Percentiles rank a stretch among this genome's conserved stretches.
Evolutionary conservation across 495 filamentous ascomycete genomes (phyloP).

Genomic region (Trichocladium uniseriatum): DNA sequence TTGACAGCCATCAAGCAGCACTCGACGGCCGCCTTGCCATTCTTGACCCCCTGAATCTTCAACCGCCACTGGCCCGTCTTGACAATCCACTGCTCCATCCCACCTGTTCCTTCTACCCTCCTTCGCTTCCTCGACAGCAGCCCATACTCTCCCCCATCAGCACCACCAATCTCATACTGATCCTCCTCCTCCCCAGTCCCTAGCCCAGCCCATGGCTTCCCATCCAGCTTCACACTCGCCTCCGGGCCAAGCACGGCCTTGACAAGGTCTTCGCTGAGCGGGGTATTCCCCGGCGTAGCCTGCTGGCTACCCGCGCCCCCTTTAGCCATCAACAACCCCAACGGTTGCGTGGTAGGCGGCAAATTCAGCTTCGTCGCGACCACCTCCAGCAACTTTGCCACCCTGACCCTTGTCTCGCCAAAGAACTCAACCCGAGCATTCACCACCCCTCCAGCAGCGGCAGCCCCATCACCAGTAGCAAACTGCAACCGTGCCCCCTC

Average conservation of each 20-base stretch:
- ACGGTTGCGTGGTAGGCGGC: slow-evolving; percentile 50
- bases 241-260: slow-evolving; percentile 57
- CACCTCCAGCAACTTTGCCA: slow-evolving; percentile 67
- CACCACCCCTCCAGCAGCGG: not conserved
- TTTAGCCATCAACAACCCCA: slow-evolving; percentile 57
- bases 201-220: slow-evolving; percentile 34
- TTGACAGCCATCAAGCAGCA: slow-evolving; percentile 70
- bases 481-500: slow-evolving; percentile 60
- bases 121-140: slow-evolving; percentile 41
- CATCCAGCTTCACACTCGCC: slow-evolving; percentile 65
- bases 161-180: not conserved
- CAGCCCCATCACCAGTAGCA: not conserved
- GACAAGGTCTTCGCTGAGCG: slow-evolving; percentile 60
- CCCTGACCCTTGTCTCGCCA: slow-evolving; percentile 53
- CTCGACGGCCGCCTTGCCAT: slow-evolving; percentile 49
- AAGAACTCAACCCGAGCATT: slow-evolving; percentile 54
- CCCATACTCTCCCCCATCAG: not conserved
- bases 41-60: slow-evolving; percentile 48
- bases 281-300: slow-evolving; percentile 59
- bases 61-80: slow-evolving; percentile 75
- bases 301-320: slow-evolving; percentile 43
- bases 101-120: slow-evolving; percentile 27
- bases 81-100: slow-evolving; percentile 55
- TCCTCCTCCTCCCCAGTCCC: too few relatives aligned
- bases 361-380: slow-evolving; percentile 73